phyloP scores from a whole-genome alignment of 768 basidiomycete species.

The Suillus subaureus region DNA sequence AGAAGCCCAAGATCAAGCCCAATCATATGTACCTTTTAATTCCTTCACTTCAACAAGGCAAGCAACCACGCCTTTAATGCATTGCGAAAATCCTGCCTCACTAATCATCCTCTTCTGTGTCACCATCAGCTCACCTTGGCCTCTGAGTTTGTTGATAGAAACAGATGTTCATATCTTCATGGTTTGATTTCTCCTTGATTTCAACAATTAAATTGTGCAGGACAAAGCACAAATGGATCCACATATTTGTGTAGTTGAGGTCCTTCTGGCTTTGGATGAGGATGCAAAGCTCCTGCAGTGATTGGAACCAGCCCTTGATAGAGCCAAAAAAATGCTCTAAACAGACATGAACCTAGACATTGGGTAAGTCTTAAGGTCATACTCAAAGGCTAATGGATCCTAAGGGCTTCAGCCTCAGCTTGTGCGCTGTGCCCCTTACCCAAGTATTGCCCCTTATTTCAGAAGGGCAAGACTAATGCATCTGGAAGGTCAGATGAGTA shows the following conservation, averaged over 20 bases:
- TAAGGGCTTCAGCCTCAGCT: no score
- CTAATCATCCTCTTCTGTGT: neutral
- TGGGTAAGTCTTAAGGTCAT: no score
- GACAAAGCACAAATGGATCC: neutral
- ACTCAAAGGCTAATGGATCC: no score
- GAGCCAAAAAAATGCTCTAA: conserved; percentile 2
- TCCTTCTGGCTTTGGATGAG: neutral
- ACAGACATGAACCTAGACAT: neutral
- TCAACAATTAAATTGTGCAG: neutral
- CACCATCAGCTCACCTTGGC: no score
- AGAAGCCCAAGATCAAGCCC: no score
- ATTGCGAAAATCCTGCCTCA: neutral
- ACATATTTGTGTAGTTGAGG: neutral
- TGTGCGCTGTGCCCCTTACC: no score
- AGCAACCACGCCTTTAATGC: neutral
- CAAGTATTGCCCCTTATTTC: no score
- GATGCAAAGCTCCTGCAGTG: conserved; percentile 3
- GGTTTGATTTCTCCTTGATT: neutral
- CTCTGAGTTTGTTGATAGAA: neutral
- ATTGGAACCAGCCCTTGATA: conserved; percentile 6
- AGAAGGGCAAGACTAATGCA: no score
- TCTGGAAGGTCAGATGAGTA: no score
- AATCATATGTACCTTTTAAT: no score
- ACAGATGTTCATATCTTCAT: no score
- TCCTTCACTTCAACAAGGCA: neutral